Conservation (phyloP, 257 asterid species). For the Penstemon barbatus region DNA sequence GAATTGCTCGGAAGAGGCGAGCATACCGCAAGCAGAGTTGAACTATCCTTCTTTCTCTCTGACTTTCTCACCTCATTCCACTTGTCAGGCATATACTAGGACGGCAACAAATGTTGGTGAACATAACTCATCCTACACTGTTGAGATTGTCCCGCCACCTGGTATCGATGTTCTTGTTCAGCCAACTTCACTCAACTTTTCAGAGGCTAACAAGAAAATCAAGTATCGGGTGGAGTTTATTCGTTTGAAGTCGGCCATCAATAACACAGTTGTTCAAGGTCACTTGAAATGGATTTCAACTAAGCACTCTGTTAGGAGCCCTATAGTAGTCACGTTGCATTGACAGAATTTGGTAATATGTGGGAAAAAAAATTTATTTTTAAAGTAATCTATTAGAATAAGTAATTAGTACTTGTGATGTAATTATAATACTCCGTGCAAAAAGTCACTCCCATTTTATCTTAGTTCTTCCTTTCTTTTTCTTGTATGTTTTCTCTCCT, state of each 20-base stretch:
- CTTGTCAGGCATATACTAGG: conserved; percentile 35
- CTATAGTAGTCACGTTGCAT: conserved; percentile 28
- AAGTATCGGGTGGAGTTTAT: conserved; percentile 37
- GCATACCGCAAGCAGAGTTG: conserved; percentile 37
- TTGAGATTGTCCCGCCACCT: conserved; percentile 31
- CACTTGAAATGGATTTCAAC: conserved; percentile 31
- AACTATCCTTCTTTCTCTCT: conserved; percentile 48
- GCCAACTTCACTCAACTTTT: conserved; percentile 33
- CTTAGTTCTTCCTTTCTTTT: too few relatives aligned
- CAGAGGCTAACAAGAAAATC: conserved; percentile 33
- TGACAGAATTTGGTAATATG: too few relatives aligned
- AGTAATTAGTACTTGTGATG: too few relatives aligned
- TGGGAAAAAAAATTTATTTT: too few relatives aligned
- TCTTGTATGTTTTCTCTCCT: too few relatives aligned
- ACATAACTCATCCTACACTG: conserved; percentile 27
- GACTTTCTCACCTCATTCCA: conserved; percentile 16
- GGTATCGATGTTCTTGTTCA: conserved; percentile 35
- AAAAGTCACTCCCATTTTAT: too few relatives aligned
- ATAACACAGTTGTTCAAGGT: conserved; percentile 32
- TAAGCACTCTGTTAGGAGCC: conserved; percentile 35
- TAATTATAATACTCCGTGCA: too few relatives aligned
- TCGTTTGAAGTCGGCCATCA: background rate
- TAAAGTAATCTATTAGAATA: too few relatives aligned
- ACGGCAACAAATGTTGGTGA: conserved; percentile 46
- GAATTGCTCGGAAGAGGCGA: conserved; percentile 26